Base-by-base conservation (phyloP, 2,329 filamentous ascomycete genomes). In the Magnaporthales sp. region DNA sequence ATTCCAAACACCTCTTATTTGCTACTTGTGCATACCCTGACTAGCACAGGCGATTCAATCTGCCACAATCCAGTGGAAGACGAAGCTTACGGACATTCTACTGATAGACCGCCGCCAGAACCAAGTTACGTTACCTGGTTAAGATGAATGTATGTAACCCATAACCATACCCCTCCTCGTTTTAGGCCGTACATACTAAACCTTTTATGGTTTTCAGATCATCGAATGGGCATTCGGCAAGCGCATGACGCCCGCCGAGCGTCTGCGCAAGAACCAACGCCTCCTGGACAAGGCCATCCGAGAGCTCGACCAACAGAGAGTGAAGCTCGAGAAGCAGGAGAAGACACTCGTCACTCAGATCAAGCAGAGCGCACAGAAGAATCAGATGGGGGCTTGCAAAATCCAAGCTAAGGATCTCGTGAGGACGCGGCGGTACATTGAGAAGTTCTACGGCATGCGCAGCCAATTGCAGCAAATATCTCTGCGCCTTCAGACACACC, bases 181-280 rank as follows among this genome's bases (percentile, higher is more conserved):
- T 19, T n/a, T 51, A 7, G 4, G 19, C 19, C 6, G 8, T 51
- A 51, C n/a, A 13, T 11, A 29, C 63, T 64, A 24, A 30, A 24
- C 15, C 31, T 3, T 26, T 9, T 4, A 27, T 27, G 10, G 22
- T 46, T 26, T 30, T n/a, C 73, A 97, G 92, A 92, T 98, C 76
- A 86, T 99, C 69, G 95, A 99, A 86, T 99, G 95, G 93, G 94
- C 94, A 54, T 99, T 99, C 76, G 95, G 95, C 72, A 98, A 97
- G 86, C 95, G 95, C 79, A 96, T 98, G 87, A 99, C 95, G 83
- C 94, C 95, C 4, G 92, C 93, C 27, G 91, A 95, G 84, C 90
- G 91, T 77, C 83, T 94, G 77, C 89, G 91, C 78, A 94, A 94
- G 84, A 96, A 99, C 79, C 95, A 98, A 81, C 88, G 95, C 73